Percentiles rank a stretch among this genome's conserved stretches.
Evolutionary conservation across 257 asterid genomes (phyloP).

Genomic region (Solanum phureja): DNA sequence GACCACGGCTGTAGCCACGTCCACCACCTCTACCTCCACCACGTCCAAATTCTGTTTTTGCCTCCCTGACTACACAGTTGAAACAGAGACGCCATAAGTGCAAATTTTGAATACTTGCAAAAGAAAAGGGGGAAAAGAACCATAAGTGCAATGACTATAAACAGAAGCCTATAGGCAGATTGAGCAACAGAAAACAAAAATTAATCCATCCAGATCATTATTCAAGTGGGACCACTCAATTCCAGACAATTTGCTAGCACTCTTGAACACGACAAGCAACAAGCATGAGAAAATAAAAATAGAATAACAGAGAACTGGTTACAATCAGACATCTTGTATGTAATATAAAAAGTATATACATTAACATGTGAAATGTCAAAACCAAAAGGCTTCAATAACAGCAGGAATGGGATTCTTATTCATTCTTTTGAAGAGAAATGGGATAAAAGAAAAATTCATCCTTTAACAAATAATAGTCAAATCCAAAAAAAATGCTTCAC

Average conservation of each 20-base stretch:
- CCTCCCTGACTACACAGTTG: slow-evolving; percentile 43
- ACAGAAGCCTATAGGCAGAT: background rate
- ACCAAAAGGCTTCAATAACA: background rate
- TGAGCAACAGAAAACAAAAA: background rate
- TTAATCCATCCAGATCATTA: background rate
- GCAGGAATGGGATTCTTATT: background rate
- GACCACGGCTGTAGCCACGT: slow-evolving; percentile 58
- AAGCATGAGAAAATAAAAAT: background rate
- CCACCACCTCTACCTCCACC: slow-evolving; percentile 67
- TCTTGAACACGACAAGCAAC: background rate
- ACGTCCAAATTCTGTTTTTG: slow-evolving; percentile 39
- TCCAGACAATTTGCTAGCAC: background rate
- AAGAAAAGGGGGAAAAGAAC: background rate
- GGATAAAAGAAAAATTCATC: background rate
- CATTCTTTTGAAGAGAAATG: background rate
- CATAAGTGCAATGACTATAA: background rate
- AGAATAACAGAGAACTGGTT: background rate
- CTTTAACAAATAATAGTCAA: background rate
- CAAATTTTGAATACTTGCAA: background rate
- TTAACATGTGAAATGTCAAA: background rate
- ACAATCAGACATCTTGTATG: background rate
- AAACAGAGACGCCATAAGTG: background rate
- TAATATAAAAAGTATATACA: background rate
- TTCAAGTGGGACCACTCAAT: background rate
- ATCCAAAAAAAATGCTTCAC: background rate